phyloP scores from a whole-genome alignment of 495 filamentous ascomycete genomes.

The Talaromyces liani region DNA sequence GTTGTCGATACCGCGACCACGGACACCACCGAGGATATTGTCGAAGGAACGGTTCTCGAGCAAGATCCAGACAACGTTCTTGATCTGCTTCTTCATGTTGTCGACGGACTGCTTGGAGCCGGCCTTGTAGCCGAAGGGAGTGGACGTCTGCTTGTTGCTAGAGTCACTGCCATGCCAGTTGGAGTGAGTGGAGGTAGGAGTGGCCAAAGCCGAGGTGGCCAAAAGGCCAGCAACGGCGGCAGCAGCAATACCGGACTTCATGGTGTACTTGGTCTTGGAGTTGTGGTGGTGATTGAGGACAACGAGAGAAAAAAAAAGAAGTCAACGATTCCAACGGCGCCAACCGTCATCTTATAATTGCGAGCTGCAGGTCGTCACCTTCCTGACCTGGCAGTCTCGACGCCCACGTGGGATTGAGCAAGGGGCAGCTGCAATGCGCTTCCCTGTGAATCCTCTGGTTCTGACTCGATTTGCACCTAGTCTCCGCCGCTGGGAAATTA shows the following conservation, averaged over 20 bases:
- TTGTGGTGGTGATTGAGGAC: neutral
- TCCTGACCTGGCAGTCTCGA: neutral
- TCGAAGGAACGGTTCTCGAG: slow-evolving; percentile 43
- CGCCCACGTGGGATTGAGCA: neutral
- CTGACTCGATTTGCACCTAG: neutral
- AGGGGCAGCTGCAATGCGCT: neutral
- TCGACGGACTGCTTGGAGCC: slow-evolving; percentile 14
- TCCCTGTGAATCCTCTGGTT: neutral
- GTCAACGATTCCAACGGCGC: neutral
- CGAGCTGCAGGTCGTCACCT: neutral
- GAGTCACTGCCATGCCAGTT: neutral
- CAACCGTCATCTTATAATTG: neutral
- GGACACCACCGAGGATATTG: slow-evolving; percentile 36
- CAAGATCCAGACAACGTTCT: slow-evolving; percentile 38
- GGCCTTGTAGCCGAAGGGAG: slow-evolving; percentile 11
- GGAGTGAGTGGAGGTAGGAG: neutral
- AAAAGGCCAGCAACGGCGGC: slow-evolving; percentile 8
- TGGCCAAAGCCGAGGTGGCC: slow-evolving; percentile 6
- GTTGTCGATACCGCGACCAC: slow-evolving; percentile 31
- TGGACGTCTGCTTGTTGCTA: neutral
- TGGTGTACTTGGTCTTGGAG: neutral
- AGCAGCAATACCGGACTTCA: slow-evolving; percentile 8
- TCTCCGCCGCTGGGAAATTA: neutral
- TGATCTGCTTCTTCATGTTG: slow-evolving; percentile 28
- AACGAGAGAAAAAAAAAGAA: neutral